phyloP scores from a whole-genome alignment of 176 grass and related monocot genomes.

The Musa troglodytarum region DNA sequence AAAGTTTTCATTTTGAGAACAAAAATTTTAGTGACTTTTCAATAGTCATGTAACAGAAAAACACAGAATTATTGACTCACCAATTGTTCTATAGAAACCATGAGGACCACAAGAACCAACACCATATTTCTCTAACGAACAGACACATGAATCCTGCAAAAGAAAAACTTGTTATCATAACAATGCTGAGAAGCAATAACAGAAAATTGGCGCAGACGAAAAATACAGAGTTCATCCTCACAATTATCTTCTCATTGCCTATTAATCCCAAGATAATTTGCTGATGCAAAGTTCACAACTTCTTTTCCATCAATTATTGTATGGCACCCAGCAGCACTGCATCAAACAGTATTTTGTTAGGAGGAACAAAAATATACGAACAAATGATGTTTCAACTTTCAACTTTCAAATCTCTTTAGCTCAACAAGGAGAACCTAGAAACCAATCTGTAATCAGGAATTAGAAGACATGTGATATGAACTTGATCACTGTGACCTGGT shows the following conservation, averaged over 20 bases:
- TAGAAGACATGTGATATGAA: background rate
- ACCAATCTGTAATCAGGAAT: background rate
- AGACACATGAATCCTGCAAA: constrained; percentile 69
- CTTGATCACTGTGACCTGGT: background rate
- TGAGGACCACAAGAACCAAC: constrained; percentile 92
- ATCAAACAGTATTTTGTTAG: constrained; percentile 22
- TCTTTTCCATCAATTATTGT: constrained; percentile 75
- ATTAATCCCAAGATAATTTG: constrained; percentile 93
- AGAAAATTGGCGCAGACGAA: background rate
- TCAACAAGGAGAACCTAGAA: constrained; percentile 7
- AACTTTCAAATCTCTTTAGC: no score
- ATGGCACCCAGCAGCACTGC: constrained; percentile 73
- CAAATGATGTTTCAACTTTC: no score
- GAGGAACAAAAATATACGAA: background rate
- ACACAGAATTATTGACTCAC: constrained; percentile 18
- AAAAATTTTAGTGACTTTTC: background rate
- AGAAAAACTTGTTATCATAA: constrained; percentile 6
- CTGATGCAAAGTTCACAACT: constrained; percentile 87
- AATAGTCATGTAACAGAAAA: constrained; percentile 1
- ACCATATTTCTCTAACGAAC: constrained; percentile 92
- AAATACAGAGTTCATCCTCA: constrained; percentile 34
- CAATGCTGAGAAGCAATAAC: background rate
- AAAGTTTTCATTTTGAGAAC: constrained; percentile 5
- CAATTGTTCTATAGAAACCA: constrained; percentile 92
- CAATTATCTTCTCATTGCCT: constrained; percentile 83